Conservation (phyloP, 2,329 filamentous ascomycete genomes). For the Pyricularia grisea region DNA sequence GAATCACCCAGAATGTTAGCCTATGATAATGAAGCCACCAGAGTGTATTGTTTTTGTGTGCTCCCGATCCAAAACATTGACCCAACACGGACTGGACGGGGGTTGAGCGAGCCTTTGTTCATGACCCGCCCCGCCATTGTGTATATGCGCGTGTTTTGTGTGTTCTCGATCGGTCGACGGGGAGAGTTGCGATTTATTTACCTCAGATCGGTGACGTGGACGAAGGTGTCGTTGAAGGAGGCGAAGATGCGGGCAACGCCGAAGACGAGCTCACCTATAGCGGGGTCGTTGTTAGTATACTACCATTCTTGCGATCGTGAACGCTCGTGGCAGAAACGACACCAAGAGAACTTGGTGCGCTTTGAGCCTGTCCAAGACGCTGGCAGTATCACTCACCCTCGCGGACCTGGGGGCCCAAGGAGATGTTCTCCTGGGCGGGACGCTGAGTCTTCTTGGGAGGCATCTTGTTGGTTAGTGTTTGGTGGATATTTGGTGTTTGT, state of each 20-base stretch:
- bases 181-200: constrained; percentile 33
- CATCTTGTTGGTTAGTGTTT: constrained; percentile 53
- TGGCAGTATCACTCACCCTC: constrained; percentile 58
- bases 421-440: constrained; percentile 93
- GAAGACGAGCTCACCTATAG: constrained; percentile 86
- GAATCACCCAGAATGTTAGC: constrained; percentile 61
- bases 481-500: constrained; percentile 19
- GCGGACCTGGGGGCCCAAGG: constrained; percentile 90
- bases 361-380: not conserved
- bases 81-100: not conserved
- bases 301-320: not conserved
- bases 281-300: constrained; percentile 4
- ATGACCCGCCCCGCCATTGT: not conserved
- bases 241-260: constrained; percentile 97
- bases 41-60: not conserved
- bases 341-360: not conserved
- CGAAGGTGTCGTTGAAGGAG: constrained; percentile 88
- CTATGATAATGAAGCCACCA: constrained; percentile 18
- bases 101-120: not conserved
- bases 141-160: not conserved
- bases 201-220: constrained; percentile 99
- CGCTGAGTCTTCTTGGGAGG: constrained; percentile 77
- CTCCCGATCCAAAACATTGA: not conserved
- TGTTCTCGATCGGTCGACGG: not conserved
- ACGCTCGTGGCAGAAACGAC: not conserved